Conservation (phyloP, 2,329 filamentous ascomycete genomes). For the Lasiodiplodia gonubiensis region DNA sequence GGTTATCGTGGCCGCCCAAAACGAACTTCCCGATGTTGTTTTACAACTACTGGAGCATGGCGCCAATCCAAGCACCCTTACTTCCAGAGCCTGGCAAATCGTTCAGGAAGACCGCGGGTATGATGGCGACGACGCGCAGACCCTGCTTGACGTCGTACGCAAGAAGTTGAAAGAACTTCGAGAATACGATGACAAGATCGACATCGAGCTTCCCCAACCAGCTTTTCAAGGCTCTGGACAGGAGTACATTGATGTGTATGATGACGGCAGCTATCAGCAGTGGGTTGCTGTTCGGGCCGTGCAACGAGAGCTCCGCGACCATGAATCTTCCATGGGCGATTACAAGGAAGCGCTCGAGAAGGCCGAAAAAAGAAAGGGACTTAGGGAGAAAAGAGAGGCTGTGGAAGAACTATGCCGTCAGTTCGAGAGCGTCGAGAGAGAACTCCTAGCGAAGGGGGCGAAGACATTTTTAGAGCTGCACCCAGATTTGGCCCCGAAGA, state of each 20-base stretch:
- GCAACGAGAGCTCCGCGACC: slow-evolving; percentile 43
- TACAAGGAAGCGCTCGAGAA: slow-evolving; percentile 36
- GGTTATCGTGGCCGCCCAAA: slow-evolving; percentile 64
- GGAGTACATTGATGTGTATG: slow-evolving; percentile 51
- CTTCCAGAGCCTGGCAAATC: slow-evolving; percentile 42
- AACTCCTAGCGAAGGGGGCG: slow-evolving; percentile 63
- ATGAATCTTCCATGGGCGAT: slow-evolving; percentile 44
- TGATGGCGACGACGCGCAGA: slow-evolving; percentile 47
- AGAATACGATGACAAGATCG: slow-evolving; percentile 43
- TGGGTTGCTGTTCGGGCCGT: slow-evolving; percentile 57
- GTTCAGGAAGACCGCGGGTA: slow-evolving; percentile 36
- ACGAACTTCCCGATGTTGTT: slow-evolving; percentile 59
- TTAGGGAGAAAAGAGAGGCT: slow-evolving; percentile 61
- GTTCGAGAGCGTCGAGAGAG: slow-evolving; percentile 61
- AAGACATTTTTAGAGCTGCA: slow-evolving; percentile 71
- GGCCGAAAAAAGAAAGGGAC: slow-evolving; percentile 33
- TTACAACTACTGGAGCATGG: slow-evolving; percentile 66
- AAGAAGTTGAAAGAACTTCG: slow-evolving; percentile 58
- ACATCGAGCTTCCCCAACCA: slow-evolving; percentile 34
- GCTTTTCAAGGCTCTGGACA: slow-evolving; percentile 30
- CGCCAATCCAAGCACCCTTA: slow-evolving; percentile 68
- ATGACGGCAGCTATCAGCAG: slow-evolving; percentile 65
- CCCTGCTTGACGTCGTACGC: slow-evolving; percentile 67
- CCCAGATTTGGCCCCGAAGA: slow-evolving; percentile 48
- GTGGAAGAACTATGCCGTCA: slow-evolving; percentile 59